phyloP scores from a whole-genome alignment of 2,329 filamentous ascomycete species.

The Colletotrichum kahawae region DNA sequence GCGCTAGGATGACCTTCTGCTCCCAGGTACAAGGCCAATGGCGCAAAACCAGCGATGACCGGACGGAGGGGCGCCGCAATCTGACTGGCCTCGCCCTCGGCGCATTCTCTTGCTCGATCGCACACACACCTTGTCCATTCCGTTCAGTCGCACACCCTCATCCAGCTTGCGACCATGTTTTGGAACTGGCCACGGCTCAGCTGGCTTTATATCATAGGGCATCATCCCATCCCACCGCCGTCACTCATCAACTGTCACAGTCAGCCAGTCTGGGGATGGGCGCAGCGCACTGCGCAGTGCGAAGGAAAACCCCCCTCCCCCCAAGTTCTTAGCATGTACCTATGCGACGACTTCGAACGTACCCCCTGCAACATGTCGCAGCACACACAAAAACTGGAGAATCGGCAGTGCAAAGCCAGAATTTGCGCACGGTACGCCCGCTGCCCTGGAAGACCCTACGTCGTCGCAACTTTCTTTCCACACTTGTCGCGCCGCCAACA shows the following conservation, averaged over 20 bases:
- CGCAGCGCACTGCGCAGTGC: background rate
- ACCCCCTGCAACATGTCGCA: conserved; percentile 19
- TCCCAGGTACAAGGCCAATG: background rate
- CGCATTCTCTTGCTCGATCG: background rate
- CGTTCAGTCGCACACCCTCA: background rate
- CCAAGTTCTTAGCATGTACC: background rate
- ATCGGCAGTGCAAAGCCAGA: conserved; percentile 18
- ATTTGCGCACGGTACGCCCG: conserved; percentile 1
- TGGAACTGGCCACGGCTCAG: background rate
- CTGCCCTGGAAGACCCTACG: conserved; percentile 15
- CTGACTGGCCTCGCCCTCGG: conserved; percentile 15
- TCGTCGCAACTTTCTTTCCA: conserved; percentile 15
- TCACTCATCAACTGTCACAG: background rate
- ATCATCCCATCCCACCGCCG: background rate
- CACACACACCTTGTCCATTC: background rate
- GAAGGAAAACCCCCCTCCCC: conserved; percentile 1
- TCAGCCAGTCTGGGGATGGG: background rate
- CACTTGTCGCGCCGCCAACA: background rate
- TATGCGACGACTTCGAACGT: conserved; percentile 8
- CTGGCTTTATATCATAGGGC: background rate
- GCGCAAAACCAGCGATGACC: background rate
- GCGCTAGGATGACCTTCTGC: background rate
- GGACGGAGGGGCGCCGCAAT: conserved; percentile 3
- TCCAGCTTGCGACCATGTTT: background rate
- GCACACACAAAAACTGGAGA: conserved; percentile 15